A percentile compares a stretch with the other conserved stretches of the same genome.
These are phyloP conservation scores for Pseudozyma pruni DNA, from an alignment of 1,284 basidiomycete species.

Conservation along the genomic window DNA sequence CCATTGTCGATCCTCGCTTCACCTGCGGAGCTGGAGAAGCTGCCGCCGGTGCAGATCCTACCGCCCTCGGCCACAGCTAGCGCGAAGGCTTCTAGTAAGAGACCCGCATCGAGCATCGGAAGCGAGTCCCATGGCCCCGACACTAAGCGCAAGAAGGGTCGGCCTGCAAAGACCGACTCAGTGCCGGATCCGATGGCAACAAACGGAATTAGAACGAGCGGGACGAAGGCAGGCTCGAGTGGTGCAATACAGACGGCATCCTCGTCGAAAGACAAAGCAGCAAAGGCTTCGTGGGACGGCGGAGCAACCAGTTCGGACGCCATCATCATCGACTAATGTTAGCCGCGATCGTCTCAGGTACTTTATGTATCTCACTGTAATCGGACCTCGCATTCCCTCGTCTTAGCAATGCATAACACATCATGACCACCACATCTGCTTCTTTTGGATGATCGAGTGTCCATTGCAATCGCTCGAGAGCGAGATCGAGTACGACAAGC, in stretches of 20 bases:
- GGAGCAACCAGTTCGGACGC: conserved; percentile 13
- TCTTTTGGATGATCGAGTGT: not conserved
- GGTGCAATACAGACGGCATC: not conserved
- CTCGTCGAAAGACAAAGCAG: not conserved
- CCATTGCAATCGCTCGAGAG: not conserved
- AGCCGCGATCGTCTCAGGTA: too few species aligned
- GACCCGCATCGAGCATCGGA: conserved; percentile 1
- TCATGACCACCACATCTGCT: too few species aligned
- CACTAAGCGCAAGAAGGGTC: conserved; percentile 5
- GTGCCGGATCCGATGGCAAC: too few species aligned
- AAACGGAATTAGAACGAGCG: not conserved
- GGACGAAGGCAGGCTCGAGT: not conserved
- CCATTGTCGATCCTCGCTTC: conserved; percentile 10
- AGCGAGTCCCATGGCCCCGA: too few species aligned
- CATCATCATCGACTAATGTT: conserved; percentile 29
- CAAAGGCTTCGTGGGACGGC: not conserved
- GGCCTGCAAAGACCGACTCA: not conserved
- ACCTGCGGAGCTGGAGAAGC: not conserved
- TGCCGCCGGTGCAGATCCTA: conserved; percentile 23
- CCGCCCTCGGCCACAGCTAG: conserved; percentile 16
- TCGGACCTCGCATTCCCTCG: too few species aligned
- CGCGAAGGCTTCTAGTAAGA: conserved; percentile 3
- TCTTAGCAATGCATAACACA: not conserved
- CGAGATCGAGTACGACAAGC: not conserved
- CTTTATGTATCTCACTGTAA: too few species aligned